Base-by-base conservation (phyloP, 2,329 filamentous ascomycete genomes). In the Penicillium occitanis region DNA sequence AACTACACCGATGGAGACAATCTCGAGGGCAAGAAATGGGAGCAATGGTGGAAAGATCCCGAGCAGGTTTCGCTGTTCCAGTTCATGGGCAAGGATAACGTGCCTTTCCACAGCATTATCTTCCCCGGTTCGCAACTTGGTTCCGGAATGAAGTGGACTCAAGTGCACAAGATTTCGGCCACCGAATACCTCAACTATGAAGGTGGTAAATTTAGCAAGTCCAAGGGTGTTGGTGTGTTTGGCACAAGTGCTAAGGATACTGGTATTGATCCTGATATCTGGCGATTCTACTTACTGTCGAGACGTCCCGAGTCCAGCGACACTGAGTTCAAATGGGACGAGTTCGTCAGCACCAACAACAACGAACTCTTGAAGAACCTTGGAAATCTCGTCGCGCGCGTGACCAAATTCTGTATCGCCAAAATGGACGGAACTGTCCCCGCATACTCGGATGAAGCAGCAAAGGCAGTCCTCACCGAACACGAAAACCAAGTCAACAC, bases 21-120 rank as follows among this genome's bases (percentile, higher is more conserved):
- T 50, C 63, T 69, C 0, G 59, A 61, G 2, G 65, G 68, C 13
- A 67, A 37, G 30, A 85, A 96, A 69, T 97, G 93, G 93, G 89
- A 96, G 81, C 86, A 91, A 74, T 97, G 93, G 93, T 97, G 93
- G 93, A 89, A 90, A 75, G 90, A 96, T 77, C 92, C 92, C 0
- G 90, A 96, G 53, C 85, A 96, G 40, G 93, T 97, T 58, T 87
- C 90, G 74, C 86, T 97, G 13, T 97, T 95, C 78, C 93, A 97
- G 81, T 96, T 97, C 84, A 91, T 97, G 87, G 93, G 93, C 80
- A 97, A 97, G 78, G 91, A 94, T 77, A 93, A 94, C 71, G 91
- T 92, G 17, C 88, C 88, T 6, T 95, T 94, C 83, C 93, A 97
- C 81, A 91, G 90, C 53, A 91, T 97, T 73, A 93, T 96, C 75